A percentile compares a stretch with the other conserved stretches of the same genome.
Conservation (phyloP, 768 basidiomycete genomes). For the Grammothele lineata region DNA sequence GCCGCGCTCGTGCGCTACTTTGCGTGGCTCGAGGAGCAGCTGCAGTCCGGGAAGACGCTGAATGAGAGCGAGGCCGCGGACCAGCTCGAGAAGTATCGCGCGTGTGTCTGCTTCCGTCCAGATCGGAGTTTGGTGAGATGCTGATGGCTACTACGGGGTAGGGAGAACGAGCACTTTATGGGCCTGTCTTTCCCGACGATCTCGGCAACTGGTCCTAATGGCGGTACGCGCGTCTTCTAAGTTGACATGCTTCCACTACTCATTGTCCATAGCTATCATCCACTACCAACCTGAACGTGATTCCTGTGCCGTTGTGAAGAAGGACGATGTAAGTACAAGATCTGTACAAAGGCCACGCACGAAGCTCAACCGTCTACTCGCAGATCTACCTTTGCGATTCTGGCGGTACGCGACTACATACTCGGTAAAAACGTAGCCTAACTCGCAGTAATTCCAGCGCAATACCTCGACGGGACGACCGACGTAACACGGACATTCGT, state of each 20-base stretch:
- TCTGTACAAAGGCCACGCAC: no score
- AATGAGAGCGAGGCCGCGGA: constrained; percentile 81
- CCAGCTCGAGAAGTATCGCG: constrained; percentile 74
- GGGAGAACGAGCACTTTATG: constrained; percentile 74
- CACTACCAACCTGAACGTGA: constrained; percentile 83
- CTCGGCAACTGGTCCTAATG: constrained; percentile 89
- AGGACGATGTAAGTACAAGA: constrained; percentile 65
- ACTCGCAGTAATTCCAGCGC: no score
- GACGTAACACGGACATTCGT: constrained; percentile 91
- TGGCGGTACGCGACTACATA: constrained; percentile 55
- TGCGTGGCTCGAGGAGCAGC: constrained; percentile 87
- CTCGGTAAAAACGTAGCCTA: no score
- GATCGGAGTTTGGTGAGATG: not conserved
- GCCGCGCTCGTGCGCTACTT: constrained; percentile 87
- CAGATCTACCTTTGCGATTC: constrained; percentile 81
- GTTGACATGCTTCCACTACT: not conserved
- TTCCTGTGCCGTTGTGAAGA: constrained; percentile 69
- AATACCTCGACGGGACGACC: constrained; percentile 92
- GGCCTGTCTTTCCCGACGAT: constrained; percentile 92
- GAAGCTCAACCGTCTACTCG: no score
- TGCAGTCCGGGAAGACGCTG: constrained; percentile 55
- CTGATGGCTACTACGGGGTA: constrained; percentile 29
- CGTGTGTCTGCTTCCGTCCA: constrained; percentile 43
- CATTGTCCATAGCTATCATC: constrained; percentile 64
- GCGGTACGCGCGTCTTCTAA: constrained; percentile 47